These are phyloP conservation scores for Exophiala lecanii-corni DNA, from an alignment of 2,329 filamentous ascomycete species.

Conservation along the genomic window DNA sequence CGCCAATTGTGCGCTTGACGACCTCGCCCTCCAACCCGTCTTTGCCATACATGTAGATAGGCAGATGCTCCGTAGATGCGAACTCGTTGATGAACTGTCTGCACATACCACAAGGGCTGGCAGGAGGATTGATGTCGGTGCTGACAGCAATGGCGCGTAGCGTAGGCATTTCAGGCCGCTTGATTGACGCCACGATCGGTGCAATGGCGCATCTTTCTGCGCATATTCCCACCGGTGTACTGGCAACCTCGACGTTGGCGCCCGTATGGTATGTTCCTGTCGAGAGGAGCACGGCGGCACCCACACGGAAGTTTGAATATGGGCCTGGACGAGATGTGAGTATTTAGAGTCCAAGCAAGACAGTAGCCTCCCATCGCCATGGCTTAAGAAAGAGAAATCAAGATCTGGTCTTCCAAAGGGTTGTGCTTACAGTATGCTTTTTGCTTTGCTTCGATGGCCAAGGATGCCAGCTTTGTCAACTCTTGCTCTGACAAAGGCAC, in stretches of 20 bases:
- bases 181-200: slow-evolving; percentile 60
- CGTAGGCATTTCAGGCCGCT: slow-evolving; percentile 40
- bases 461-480: slow-evolving; percentile 29
- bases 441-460: slow-evolving; percentile 66
- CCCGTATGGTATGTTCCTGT: slow-evolving; percentile 60
- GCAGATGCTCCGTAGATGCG: slow-evolving; percentile 51
- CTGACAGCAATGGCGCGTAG: slow-evolving; percentile 82
- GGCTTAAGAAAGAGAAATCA: too few species aligned
- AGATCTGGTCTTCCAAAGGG: too few species aligned
- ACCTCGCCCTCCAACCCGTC: slow-evolving; percentile 49
- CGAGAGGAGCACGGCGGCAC: slow-evolving; percentile 67
- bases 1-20: slow-evolving; percentile 63
- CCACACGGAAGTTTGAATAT: slow-evolving; percentile 89
- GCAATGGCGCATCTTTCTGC: slow-evolving; percentile 87
- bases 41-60: slow-evolving; percentile 90
- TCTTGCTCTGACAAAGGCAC: slow-evolving; percentile 19
- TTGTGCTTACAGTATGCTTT: slow-evolving; percentile 76
- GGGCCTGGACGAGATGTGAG: slow-evolving; percentile 50
- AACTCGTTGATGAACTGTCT: slow-evolving; percentile 59
- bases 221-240: slow-evolving; percentile 92
- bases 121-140: slow-evolving; percentile 66
- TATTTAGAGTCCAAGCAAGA: too few species aligned
- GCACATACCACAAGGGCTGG: slow-evolving; percentile 88
- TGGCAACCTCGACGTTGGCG: slow-evolving; percentile 88
- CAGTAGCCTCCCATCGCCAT: too few species aligned